Evolutionary conservation across 805 yeast species (phyloP), one percentile per base, ranked within the genome.

Genomic region (Nakazawaea ambrosiae): DNA sequence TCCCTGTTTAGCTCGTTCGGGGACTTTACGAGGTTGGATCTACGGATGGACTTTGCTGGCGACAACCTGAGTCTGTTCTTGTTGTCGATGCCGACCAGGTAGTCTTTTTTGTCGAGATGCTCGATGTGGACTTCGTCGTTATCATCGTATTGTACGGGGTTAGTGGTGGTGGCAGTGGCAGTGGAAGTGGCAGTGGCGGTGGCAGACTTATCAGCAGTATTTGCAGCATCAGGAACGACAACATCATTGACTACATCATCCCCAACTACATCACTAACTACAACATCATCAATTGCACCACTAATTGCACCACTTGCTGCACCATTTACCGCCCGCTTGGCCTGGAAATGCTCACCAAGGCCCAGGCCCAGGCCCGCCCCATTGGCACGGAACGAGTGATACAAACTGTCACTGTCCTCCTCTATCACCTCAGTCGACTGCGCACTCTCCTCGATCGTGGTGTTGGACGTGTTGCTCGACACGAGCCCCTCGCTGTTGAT

Each of bases 1-100:
- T 39, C 41, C 24, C 33, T 39, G 28, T 39, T 39, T 23, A 34
- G 23, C n/a, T 29, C 37, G 26, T 39, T 39, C 5, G 41, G 41
- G 12, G 41, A 34, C n/a, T 33, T 33, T 14, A 28, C 32, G 5
- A 18, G 22, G 14, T 33, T 24, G 2, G n/a, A 18, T 16, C 15
- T 30, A 10, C 27, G 31, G 9, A 27, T 17, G 14, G 32, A 22
- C 29, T 33, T 33, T 10, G 24, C 35, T 5, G 42, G 39, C n/a
- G 39, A 31, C 17, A 34, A 25, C 15, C 19, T 29, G 11, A 39
- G 19, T 4, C 19, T 27, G 11, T 10, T 25, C 5, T 29, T 24
- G 18, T 18, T 24, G 14, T 27, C 24, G 4, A 27, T n/a, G 11
- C 34, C 26, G 19, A 28, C 27, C 16, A 20, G 14, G 6, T 15